Conservation (phyloP, 1,284 basidiomycete species). For the Melampsora larici-populina region DNA sequence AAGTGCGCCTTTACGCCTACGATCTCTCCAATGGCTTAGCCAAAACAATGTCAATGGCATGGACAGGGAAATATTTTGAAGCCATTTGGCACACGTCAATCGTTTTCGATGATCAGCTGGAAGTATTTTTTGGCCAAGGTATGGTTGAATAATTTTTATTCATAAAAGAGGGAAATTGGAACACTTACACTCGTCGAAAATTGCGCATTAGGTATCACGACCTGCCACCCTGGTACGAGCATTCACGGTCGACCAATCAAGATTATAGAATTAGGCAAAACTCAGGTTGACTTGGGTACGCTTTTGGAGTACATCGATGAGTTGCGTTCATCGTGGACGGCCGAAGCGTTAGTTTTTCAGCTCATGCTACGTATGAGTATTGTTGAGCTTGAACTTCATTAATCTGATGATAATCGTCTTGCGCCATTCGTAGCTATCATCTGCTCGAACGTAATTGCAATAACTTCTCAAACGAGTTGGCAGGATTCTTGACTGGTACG, state of each 20-base stretch:
- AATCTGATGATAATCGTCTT: background rate
- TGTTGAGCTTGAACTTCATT: slow-evolving; percentile 10
- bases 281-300: slow-evolving; percentile 53
- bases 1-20: slow-evolving; percentile 52
- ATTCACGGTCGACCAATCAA: slow-evolving; percentile 53
- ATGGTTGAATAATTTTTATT: slow-evolving; percentile 46
- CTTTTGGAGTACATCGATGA: slow-evolving; percentile 52
- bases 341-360: slow-evolving; percentile 50
- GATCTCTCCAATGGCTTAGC: slow-evolving; percentile 54
- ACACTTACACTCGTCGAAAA: background rate
- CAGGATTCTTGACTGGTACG: slow-evolving; percentile 30
- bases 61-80: slow-evolving; percentile 49
- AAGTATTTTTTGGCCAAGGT: slow-evolving; percentile 56
- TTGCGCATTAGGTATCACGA: slow-evolving; percentile 39
- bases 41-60: slow-evolving; percentile 47
- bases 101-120: slow-evolving; percentile 51
- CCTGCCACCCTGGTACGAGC: slow-evolving; percentile 21
- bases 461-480: slow-evolving; percentile 40
- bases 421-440: slow-evolving; percentile 30
- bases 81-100: slow-evolving; percentile 53
- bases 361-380: slow-evolving; percentile 29
- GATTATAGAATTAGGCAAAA: slow-evolving; percentile 51
- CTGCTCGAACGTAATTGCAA: slow-evolving; percentile 41
- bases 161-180: background rate
- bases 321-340: slow-evolving; percentile 50